Evolutionary conservation across 768 basidiomycete species (phyloP).

Genomic region (Lepiota venenata): DNA sequence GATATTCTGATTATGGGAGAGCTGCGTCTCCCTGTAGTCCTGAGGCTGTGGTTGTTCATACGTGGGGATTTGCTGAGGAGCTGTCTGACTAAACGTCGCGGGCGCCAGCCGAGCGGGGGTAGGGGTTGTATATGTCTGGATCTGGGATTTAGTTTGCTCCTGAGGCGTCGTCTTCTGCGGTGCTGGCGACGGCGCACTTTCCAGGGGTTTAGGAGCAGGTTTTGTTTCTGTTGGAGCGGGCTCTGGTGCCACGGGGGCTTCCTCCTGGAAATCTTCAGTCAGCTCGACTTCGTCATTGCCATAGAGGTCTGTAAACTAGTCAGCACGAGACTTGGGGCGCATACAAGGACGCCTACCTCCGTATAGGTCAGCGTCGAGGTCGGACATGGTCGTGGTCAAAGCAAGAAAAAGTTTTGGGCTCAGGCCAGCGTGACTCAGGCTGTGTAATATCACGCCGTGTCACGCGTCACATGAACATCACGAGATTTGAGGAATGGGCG

Average conservation of each 20-base stretch:
- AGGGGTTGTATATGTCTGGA: conserved; percentile 31
- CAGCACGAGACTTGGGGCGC: not conserved
- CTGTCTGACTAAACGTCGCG: conserved; percentile 21
- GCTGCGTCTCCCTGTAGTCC: conserved; percentile 44
- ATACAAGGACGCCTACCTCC: conserved; percentile 54
- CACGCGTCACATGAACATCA: conserved; percentile 15
- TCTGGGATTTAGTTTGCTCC: conserved; percentile 18
- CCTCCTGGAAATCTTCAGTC: conserved; percentile 36
- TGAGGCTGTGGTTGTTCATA: conserved; percentile 61
- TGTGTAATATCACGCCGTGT: conserved; percentile 12
- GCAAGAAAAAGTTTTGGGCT: conserved; percentile 20
- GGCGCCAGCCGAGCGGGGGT: not conserved
- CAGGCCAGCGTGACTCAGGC: conserved; percentile 1
- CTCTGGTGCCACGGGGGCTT: conserved; percentile 16
- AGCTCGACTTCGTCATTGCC: conserved; percentile 69
- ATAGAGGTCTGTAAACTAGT: conserved; percentile 55
- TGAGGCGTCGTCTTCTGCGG: conserved; percentile 19
- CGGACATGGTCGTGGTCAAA: conserved; percentile 52
- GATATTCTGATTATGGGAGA: conserved; percentile 36
- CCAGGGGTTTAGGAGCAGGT: conserved; percentile 6
- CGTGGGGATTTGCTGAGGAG: conserved; percentile 74
- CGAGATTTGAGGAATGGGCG: not conserved
- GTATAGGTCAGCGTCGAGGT: conserved; percentile 88
- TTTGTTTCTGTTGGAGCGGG: conserved; percentile 11
- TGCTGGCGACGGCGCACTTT: conserved; percentile 8